Base-by-base conservation (phyloP, 169 alveolate species). In the Plasmodium gaboni region DNA sequence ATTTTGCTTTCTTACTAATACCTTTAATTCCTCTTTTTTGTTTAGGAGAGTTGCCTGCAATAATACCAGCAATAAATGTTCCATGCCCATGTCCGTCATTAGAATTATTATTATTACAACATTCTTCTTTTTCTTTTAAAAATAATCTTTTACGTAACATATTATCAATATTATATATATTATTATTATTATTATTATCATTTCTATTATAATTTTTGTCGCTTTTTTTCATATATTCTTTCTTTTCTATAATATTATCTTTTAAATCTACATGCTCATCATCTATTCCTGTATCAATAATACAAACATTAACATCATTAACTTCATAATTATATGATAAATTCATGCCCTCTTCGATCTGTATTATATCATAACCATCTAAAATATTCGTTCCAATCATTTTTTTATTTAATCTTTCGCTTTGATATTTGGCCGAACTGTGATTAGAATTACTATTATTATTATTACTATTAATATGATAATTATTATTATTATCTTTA, bases 201-300 rank as follows among this genome's bases (percentile, higher is more conserved):
- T 5, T 53, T 19, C 22, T 15, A 5, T 71, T 9, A 4, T 17
- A 8, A 0, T 38, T 38, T 8, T 24, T n/a, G 7, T 13, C 1
- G 10, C 26, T 92, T 4, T 94, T 95, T 38, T 93, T 83, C 28
- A 92, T 72, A 68, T 87, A 96, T 17, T 67, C 63, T 5, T 87
- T 89, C 51, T 93, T 92, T 26, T 65, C 90, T 92, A 95, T 93
- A 85, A 95, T 92, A 67, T 93, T 90, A 0, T 73, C 95, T n/a
- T 69, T 89, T 64, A 96, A 83, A 51, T 93, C 95, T 32, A 95
- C 93, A 50, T 96, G 97, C 5, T 92, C 70, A 71, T 76, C 88
- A 71, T 94, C 97, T 1, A 96, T 92, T 1, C 98, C 98, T 1
- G 98, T 96, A 83, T 96, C 98, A 4, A 96, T 92, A 53, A 95